These are phyloP conservation scores for Rhizophagus clarus DNA, from an alignment of 192 early-diverging fungal species.

Conservation along the genomic window DNA sequence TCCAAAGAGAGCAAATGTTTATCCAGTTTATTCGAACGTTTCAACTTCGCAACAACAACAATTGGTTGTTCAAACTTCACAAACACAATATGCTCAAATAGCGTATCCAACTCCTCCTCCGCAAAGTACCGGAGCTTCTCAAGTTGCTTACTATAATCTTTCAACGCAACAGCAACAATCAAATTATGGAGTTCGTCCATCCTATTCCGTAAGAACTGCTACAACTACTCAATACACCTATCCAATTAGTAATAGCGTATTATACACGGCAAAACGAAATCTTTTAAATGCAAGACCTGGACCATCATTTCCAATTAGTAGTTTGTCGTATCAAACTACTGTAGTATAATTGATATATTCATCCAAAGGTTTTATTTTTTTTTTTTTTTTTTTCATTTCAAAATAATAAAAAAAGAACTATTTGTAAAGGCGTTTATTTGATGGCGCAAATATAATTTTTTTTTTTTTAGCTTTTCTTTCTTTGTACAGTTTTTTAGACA, in stretches of 20 bases:
- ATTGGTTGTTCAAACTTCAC: not conserved
- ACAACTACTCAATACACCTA: conserved; percentile 1
- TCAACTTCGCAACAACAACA: conserved; percentile 12
- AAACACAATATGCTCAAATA: not conserved
- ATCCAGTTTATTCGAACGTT: not conserved
- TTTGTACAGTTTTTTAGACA: conserved; percentile 22
- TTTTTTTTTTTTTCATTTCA: conserved; percentile 11
- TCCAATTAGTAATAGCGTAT: not conserved
- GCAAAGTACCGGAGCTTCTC: not conserved
- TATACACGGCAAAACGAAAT: conserved; percentile 4
- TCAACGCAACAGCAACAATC: not conserved
- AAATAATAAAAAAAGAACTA: not conserved
- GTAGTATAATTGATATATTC: conserved; percentile 10
- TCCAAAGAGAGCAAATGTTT: conserved; percentile 12
- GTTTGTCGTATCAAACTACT: conserved; percentile 5
- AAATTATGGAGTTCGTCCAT: not conserved
- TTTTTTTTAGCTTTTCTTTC: not conserved
- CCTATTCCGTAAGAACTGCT: not conserved
- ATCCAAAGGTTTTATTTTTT: not conserved
- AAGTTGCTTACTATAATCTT: not conserved
- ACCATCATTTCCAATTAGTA: not conserved
- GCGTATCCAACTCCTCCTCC: conserved; percentile 6
- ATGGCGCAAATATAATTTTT: conserved; percentile 1
- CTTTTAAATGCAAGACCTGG: not conserved
- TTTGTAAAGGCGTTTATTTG: conserved; percentile 26